phyloP scores from a whole-genome alignment of 129 eudicot species.

The Flaveria trinervia region DNA sequence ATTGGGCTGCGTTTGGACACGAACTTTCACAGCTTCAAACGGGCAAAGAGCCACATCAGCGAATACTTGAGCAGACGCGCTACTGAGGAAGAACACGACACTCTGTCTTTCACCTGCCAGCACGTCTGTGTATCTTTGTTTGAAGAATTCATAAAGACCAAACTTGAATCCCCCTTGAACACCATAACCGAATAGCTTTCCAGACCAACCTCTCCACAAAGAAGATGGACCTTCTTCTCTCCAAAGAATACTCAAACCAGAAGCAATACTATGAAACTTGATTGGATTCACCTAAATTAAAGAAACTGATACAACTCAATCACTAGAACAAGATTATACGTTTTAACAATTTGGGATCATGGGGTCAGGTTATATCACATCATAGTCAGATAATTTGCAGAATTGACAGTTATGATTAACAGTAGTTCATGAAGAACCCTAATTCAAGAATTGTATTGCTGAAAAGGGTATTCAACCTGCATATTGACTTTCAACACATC shows the following conservation, averaged over 20 bases:
- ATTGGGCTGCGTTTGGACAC: slow-evolving; percentile 74
- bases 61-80: slow-evolving; percentile 89
- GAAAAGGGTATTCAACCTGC: slow-evolving; percentile 52
- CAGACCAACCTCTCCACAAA: slow-evolving; percentile 94
- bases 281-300: slow-evolving; percentile 70
- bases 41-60: slow-evolving; percentile 95
- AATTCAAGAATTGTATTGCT: neutral
- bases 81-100: slow-evolving; percentile 65
- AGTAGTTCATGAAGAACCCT: slow-evolving; percentile 12
- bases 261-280: slow-evolving; percentile 67
- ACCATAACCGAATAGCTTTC: slow-evolving; percentile 85
- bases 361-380: neutral
- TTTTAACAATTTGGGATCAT: neutral
- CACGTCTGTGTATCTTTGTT: slow-evolving; percentile 57
- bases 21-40: slow-evolving; percentile 86
- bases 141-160: slow-evolving; percentile 87
- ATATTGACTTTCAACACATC: slow-evolving; percentile 95
- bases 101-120: slow-evolving; percentile 55
- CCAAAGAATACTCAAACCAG: slow-evolving; percentile 72
- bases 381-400: neutral
- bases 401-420: neutral
- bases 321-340: slow-evolving; percentile 1
- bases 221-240: slow-evolving; percentile 75
- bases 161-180: slow-evolving; percentile 89
- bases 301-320: neutral